These are phyloP conservation scores for Plantago major DNA, from an alignment of 257 asterid genomes.

Conservation along the genomic window DNA sequence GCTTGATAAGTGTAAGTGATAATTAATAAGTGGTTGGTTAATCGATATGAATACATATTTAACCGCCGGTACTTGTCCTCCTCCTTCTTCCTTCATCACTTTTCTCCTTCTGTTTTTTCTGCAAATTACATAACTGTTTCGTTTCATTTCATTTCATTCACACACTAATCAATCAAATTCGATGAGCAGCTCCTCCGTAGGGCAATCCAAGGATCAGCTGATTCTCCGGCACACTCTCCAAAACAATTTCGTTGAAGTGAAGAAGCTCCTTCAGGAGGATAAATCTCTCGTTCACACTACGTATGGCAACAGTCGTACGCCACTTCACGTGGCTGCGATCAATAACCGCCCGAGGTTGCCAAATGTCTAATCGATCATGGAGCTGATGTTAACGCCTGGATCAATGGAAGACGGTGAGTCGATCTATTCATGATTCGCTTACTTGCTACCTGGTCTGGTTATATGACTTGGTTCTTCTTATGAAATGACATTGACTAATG, in stretches of 20 bases:
- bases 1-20: too few species aligned
- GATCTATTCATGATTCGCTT: background rate
- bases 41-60: too few species aligned
- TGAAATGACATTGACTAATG: background rate
- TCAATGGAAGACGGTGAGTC: slow-evolving; percentile 87
- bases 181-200: slow-evolving; percentile 32
- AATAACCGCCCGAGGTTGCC: slow-evolving; percentile 87
- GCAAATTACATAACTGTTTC: background rate
- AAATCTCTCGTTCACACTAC: slow-evolving; percentile 64
- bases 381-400: slow-evolving; percentile 97
- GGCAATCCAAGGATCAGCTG: slow-evolving; percentile 23
- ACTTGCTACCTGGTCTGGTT: background rate
- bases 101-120: background rate
- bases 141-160: background rate
- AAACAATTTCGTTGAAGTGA: slow-evolving; percentile 65
- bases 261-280: slow-evolving; percentile 88
- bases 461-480: background rate
- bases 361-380: slow-evolving; percentile 61
- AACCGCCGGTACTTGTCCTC: too few species aligned
- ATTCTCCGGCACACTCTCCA: slow-evolving; percentile 96
- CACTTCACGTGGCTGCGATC: slow-evolving; percentile 91
- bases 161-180: background rate
- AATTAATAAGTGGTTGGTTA: too few species aligned
- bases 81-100: background rate
- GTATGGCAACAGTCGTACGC: slow-evolving; percentile 84